Evolutionary conservation across 2,329 filamentous ascomycete species (phyloP), one percentile per base, ranked within the genome.

Genomic region (Phialophora tarda): DNA sequence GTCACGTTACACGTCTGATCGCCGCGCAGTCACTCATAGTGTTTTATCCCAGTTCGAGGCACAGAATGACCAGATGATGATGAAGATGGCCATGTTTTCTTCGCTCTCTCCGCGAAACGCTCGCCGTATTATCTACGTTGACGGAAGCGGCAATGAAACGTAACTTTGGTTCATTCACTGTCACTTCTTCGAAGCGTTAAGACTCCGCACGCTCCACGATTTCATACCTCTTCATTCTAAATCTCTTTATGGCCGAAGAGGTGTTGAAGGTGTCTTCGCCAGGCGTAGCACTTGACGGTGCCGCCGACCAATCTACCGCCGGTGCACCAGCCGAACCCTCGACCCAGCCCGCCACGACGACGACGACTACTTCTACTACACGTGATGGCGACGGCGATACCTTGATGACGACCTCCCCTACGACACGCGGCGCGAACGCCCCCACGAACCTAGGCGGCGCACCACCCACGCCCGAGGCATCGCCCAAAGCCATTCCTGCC

Each of bases 1-100:
- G 82, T 86, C 26, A 73, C 64, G n/a, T 21, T 70, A 38, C 62
- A 60, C 11, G 56, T 62, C 6, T 67, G 51, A 69, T n/a, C 11
- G 28, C 8, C 17, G 8, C 23, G 38, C 14, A 34, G 34, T 5
- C 38, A 41, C 28, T 14, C 21, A 26, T 51, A 17, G 23, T 8
- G 48, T 51, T n/a, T 26, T 11, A 51, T 28, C 48, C 26, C 2
- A 12, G 23, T 51, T 0, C 23, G 48, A 28, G 48, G 11, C 14
- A 51, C 14, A 6, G 17, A 44, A n/a, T 8, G 38, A 44, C 12
- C 32, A 11, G 32, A 34, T 34, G 32, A 34, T 34, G 32, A 11
- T 11, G 32, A 34, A 34, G 32, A 34, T 12, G 4, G 32, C 30
- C 14, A 44, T n/a, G 17, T 2, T 8, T 44, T n/a, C 21, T 44